A percentile compares a stretch with the other conserved stretches of the same genome.
Conservation (phyloP, 805 yeast species). For the Pichia exigua region DNA sequence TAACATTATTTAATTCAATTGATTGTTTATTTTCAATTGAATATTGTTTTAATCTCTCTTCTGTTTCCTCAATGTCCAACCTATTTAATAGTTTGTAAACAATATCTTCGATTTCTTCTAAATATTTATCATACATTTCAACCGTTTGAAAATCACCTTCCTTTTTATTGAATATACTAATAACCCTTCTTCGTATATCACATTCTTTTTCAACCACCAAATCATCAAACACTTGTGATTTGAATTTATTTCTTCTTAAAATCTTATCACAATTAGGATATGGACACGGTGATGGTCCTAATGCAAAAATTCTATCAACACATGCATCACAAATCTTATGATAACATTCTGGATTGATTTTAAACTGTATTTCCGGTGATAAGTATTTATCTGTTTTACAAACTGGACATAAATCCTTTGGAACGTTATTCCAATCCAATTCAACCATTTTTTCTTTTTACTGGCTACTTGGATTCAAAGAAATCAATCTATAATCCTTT, state of each 20-base stretch:
- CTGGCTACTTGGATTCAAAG: background rate
- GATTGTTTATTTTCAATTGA: constrained; percentile 68
- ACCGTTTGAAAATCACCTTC: constrained; percentile 60
- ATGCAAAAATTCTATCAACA: constrained; percentile 87
- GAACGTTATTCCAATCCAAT: constrained; percentile 29
- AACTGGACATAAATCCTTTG: constrained; percentile 72
- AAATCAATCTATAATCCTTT: background rate
- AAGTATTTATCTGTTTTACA: constrained; percentile 93
- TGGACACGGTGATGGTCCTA: constrained; percentile 97
- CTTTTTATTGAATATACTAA: constrained; percentile 70
- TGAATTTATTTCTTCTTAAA: constrained; percentile 80
- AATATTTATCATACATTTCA: constrained; percentile 61
- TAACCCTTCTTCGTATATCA: constrained; percentile 76
- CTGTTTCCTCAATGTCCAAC: constrained; percentile 61
- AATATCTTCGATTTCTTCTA: constrained; percentile 77
- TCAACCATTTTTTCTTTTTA: constrained; percentile 22
- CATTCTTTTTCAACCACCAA: constrained; percentile 85
- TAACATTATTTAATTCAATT: constrained; percentile 68
- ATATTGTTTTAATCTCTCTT: constrained; percentile 55
- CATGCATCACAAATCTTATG: constrained; percentile 97
- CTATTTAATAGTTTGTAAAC: constrained; percentile 69
- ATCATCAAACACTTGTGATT: constrained; percentile 89
- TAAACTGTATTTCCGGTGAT: constrained; percentile 86
- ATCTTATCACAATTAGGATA: constrained; percentile 85
- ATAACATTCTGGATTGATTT: constrained; percentile 95